A percentile compares a stretch with the other conserved stretches of the same genome.
phyloP scores from a whole-genome alignment of 805 yeast species.

The Candida glaebosa region DNA sequence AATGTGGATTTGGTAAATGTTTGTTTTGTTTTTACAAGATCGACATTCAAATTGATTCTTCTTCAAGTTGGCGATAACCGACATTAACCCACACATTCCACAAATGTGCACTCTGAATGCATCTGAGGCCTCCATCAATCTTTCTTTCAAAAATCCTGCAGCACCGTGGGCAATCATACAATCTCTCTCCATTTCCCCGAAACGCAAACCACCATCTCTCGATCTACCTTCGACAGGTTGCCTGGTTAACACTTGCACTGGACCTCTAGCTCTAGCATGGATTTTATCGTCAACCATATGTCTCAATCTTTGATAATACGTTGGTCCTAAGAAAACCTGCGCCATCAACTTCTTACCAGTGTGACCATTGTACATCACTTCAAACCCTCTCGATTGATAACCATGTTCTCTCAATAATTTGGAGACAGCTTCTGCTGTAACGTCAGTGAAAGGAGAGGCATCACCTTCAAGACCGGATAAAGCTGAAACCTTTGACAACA shows the following conservation, averaged over 20 bases:
- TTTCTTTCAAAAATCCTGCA: slow-evolving; percentile 94
- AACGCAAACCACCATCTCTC: slow-evolving; percentile 98
- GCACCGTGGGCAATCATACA: slow-evolving; percentile 99
- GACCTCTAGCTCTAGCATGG: slow-evolving; percentile 99
- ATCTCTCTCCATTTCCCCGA: slow-evolving; percentile 99
- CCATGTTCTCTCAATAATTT: slow-evolving; percentile 91
- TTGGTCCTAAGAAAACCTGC: slow-evolving; percentile 99
- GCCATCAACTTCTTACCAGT: slow-evolving; percentile 98
- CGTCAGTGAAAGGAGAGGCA: slow-evolving; percentile 98
- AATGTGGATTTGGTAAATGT: slow-evolving; percentile 94
- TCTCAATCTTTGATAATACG: slow-evolving; percentile 96
- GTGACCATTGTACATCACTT: slow-evolving; percentile 98
- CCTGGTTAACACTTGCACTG: slow-evolving; percentile 94
- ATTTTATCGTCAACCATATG: slow-evolving; percentile 99
- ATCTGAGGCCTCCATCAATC: slow-evolving; percentile 98
- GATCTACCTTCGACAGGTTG: slow-evolving; percentile 99
- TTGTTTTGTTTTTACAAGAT: slow-evolving; percentile 97
- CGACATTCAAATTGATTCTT: slow-evolving; percentile 98
- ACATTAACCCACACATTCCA: slow-evolving; percentile 98
- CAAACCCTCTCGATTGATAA: slow-evolving; percentile 97
- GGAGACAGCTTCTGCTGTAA: slow-evolving; percentile 96
- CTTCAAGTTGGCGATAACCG: slow-evolving; percentile 94
- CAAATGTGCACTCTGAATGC: slow-evolving; percentile 98
- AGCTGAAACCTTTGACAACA: slow-evolving; percentile 90
- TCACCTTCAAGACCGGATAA: slow-evolving; percentile 97